Conservation (phyloP, 148 eudicot genomes). For the Rhododendron molle region DNA sequence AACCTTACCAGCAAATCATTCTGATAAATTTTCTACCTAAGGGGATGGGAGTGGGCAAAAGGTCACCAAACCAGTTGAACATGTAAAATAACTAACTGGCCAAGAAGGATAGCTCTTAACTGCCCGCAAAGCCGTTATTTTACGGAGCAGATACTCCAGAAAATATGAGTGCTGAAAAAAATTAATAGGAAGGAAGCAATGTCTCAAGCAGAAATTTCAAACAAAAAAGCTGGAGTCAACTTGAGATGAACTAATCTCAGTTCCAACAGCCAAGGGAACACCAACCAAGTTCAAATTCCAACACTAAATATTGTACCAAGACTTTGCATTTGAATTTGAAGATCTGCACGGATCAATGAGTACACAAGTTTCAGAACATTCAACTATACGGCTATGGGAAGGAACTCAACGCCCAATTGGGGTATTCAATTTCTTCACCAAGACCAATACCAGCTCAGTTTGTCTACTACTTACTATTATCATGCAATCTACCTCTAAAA, state of each 20-base stretch:
- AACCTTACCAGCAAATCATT: neutral
- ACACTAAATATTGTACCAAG: neutral
- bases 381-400: neutral
- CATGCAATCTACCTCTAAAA: neutral
- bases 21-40: neutral
- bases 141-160: neutral
- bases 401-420: neutral
- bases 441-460: neutral
- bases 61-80: neutral
- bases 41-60: neutral
- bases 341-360: neutral
- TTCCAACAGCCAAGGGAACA: neutral
- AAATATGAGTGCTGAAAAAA: neutral
- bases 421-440: neutral
- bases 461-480: neutral
- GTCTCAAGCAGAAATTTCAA: neutral
- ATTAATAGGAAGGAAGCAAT: neutral
- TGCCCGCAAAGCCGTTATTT: neutral
- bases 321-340: neutral
- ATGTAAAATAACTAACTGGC: neutral
- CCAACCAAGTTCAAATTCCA: neutral
- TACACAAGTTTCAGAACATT: neutral
- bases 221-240: neutral
- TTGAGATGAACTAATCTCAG: neutral
- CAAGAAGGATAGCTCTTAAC: neutral